These are phyloP conservation scores for Plasmopara halstedii DNA, from an alignment of 352 stramenopile species.

Conservation along the genomic window DNA sequence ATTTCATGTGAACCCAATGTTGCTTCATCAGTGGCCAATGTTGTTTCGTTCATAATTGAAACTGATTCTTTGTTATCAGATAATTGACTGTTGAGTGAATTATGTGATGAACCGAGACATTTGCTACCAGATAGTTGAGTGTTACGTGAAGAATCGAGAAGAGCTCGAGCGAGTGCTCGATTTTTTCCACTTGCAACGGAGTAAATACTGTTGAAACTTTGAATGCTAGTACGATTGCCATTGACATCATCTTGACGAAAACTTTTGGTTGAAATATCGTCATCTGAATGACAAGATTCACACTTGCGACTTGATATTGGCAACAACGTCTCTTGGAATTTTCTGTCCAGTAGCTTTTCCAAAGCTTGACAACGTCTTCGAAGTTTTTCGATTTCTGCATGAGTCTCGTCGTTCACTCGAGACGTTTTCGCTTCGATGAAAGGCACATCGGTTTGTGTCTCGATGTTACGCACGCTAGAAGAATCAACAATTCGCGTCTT, in stretches of 20 bases:
- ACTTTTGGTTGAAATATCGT: slow-evolving; percentile 9
- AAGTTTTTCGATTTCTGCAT: slow-evolving; percentile 32
- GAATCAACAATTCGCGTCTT: background rate
- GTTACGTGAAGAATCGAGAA: slow-evolving; percentile 16
- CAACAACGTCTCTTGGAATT: slow-evolving; percentile 37
- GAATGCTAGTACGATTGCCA: slow-evolving; percentile 12
- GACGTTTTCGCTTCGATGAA: slow-evolving; percentile 1
- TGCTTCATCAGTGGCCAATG: slow-evolving; percentile 27
- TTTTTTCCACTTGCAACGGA: slow-evolving; percentile 12
- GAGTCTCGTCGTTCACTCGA: slow-evolving; percentile 4
- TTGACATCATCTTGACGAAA: slow-evolving; percentile 6
- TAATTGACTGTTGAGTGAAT: slow-evolving; percentile 5
- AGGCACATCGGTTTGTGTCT: slow-evolving; percentile 17
- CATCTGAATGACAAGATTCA: slow-evolving; percentile 24
- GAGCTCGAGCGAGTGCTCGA: slow-evolving; percentile 15
- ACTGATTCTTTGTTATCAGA: slow-evolving; percentile 13
- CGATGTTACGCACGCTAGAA: slow-evolving; percentile 3
- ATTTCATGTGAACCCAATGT: slow-evolving; percentile 25
- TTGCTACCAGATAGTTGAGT: slow-evolving; percentile 11
- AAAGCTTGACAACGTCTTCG: slow-evolving; percentile 40
- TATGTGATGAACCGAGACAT: slow-evolving; percentile 15
- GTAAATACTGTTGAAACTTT: slow-evolving; percentile 7
- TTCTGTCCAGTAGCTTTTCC: slow-evolving; percentile 46
- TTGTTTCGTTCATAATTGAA: slow-evolving; percentile 17
- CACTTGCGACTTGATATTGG: slow-evolving; percentile 16